Percentiles rank a stretch among this genome's conserved stretches.
phyloP scores from a whole-genome alignment of 2,329 filamentous ascomycete genomes.

The Colletotrichum coccodes region DNA sequence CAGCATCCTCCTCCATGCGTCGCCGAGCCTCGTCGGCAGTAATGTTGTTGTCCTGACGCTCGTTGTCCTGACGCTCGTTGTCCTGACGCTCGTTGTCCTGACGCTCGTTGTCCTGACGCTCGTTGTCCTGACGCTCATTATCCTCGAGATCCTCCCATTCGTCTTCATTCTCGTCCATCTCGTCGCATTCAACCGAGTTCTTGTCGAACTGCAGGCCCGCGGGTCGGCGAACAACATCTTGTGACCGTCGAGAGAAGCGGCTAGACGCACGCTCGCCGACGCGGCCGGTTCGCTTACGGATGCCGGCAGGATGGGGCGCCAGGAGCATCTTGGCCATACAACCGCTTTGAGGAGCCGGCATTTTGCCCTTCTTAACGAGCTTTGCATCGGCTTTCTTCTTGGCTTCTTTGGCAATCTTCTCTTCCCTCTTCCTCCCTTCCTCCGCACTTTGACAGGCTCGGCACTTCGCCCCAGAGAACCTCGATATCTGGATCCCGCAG shows the following conservation, averaged over 20 bases:
- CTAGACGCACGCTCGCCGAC: background rate
- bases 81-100: background rate
- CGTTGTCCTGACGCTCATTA: too few relatives aligned
- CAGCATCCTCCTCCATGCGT: background rate
- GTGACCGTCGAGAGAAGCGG: background rate
- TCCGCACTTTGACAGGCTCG: background rate
- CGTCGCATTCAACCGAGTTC: background rate
- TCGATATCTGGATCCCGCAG: background rate
- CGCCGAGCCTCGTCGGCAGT: background rate
- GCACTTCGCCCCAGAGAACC: background rate
- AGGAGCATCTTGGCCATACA: background rate
- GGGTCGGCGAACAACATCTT: background rate
- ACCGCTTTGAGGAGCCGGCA: background rate
- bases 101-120: background rate
- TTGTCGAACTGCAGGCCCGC: background rate
- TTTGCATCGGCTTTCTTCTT: background rate
- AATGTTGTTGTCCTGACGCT: background rate
- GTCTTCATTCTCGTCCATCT: background rate
- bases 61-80: background rate
- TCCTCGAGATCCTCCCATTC: background rate
- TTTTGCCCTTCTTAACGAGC: background rate
- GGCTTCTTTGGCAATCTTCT: background rate
- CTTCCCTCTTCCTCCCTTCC: background rate
- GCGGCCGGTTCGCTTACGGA: slow-evolving; percentile 7
- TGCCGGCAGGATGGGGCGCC: background rate